A percentile compares a stretch with the other conserved stretches of the same genome.
Conservation (phyloP, 2,329 filamentous ascomycete species). For the Aspergillus tubingensis region DNA sequence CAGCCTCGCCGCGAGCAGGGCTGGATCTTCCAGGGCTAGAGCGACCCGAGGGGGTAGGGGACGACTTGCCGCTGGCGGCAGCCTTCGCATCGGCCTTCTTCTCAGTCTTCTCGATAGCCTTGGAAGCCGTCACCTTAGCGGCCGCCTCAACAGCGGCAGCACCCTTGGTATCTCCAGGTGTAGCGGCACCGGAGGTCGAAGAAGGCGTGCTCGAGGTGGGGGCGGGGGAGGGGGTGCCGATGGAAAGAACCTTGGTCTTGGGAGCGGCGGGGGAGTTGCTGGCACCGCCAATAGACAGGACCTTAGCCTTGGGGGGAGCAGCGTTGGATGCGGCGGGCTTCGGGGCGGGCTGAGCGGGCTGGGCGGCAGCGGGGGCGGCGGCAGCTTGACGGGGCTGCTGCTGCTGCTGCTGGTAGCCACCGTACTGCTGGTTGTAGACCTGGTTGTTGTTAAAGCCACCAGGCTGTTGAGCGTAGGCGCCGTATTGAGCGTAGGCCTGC, state of each 20-base stretch:
- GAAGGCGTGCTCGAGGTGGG: conserved; percentile 38
- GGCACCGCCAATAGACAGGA: conserved; percentile 62
- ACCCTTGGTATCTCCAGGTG: conserved; percentile 49
- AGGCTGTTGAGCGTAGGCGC: conserved; percentile 44
- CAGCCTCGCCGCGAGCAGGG: conserved; percentile 63
- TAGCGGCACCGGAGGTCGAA: conserved; percentile 53
- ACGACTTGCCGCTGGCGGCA: conserved; percentile 68
- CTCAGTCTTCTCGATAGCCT: conserved; percentile 90
- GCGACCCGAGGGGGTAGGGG: conserved; percentile 79
- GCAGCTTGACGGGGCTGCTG: conserved; percentile 48
- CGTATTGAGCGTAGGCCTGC: conserved; percentile 47
- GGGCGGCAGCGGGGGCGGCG: conserved; percentile 46
- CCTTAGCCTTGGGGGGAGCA: conserved; percentile 58
- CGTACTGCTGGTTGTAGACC: conserved; percentile 39
- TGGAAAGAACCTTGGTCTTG: conserved; percentile 75
- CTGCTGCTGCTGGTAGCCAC: conserved; percentile 50
- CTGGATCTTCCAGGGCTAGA: conserved; percentile 79
- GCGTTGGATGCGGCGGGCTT: conserved; percentile 50
- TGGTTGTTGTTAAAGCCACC: conserved; percentile 49
- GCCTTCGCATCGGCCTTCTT: conserved; percentile 58
- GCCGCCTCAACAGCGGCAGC: conserved; percentile 63
- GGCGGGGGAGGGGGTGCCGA: conserved; percentile 56
- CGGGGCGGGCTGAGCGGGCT: conserved; percentile 49
- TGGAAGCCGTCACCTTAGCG: conserved; percentile 79
- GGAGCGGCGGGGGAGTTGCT: conserved; percentile 47